Conservation (phyloP, 805 yeast species). For the Monosporozyma aerobia region DNA sequence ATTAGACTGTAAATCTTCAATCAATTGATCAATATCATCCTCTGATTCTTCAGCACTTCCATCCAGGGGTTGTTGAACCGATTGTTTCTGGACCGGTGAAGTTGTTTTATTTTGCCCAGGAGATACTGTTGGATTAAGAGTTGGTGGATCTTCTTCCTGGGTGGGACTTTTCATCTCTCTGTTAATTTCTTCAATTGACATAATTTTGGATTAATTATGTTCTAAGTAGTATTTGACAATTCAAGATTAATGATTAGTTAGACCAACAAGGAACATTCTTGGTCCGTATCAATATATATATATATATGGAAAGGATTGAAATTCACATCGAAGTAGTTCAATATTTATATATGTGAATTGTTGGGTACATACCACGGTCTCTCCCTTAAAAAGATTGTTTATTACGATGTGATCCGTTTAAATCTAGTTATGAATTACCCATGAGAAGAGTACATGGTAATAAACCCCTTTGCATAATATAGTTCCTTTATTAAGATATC, state of each 20-base stretch:
- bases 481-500: neutral
- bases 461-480: neutral
- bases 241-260: too few relatives aligned
- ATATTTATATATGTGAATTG: neutral
- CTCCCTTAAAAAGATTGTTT: neutral
- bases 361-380: neutral
- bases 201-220: neutral
- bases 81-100: neutral
- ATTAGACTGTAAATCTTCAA: slow-evolving; percentile 66
- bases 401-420: neutral
- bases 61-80: neutral
- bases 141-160: neutral
- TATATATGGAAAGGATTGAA: neutral
- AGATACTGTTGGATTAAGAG: neutral
- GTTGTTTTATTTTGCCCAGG: neutral
- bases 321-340: neutral
- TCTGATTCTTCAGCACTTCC: slow-evolving; percentile 31
- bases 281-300: neutral
- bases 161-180: neutral
- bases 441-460: neutral
- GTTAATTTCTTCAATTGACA: neutral
- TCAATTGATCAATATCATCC: slow-evolving; percentile 63
- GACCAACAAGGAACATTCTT: neutral
- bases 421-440: neutral
- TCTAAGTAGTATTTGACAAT: neutral